These are phyloP conservation scores for Immersiella caudata DNA, from an alignment of 495 filamentous ascomycete genomes.

Conservation along the genomic window DNA sequence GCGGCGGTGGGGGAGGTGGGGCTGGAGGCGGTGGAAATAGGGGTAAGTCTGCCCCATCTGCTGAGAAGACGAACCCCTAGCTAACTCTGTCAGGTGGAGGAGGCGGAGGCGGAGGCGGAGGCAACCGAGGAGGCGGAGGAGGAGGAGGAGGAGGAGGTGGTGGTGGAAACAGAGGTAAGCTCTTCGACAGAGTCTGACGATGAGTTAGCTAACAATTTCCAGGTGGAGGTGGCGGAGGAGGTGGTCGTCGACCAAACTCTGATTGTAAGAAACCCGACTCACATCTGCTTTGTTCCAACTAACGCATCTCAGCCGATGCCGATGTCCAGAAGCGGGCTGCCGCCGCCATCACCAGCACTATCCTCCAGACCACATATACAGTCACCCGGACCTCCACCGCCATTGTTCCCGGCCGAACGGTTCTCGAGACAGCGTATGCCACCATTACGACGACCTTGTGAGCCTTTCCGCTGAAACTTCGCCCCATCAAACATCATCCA, in stretches of 20 bases:
- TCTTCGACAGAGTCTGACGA: neutral
- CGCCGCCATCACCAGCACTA: constrained; percentile 24
- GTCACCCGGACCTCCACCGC: constrained; percentile 27
- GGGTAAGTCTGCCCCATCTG: neutral
- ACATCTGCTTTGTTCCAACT: neutral
- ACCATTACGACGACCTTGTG: constrained; percentile 24
- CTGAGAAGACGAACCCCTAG: no score
- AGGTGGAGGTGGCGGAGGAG: constrained; percentile 10
- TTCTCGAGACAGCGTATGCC: constrained; percentile 26
- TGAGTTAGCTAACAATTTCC: neutral
- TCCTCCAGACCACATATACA: constrained; percentile 24
- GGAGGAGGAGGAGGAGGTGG: neutral
- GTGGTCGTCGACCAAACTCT: constrained; percentile 3
- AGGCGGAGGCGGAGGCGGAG: constrained; percentile 8
- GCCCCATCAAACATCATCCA: neutral
- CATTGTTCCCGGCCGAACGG: constrained; percentile 18
- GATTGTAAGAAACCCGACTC: neutral
- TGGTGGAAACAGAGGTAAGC: neutral
- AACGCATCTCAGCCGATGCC: neutral
- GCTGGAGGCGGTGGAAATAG: constrained; percentile 10
- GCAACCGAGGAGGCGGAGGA: neutral
- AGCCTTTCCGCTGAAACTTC: neutral
- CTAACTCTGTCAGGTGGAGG: constrained; percentile 16
- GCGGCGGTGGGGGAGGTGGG: constrained; percentile 15
- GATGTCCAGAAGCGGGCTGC: constrained; percentile 4